Conservation (phyloP, 257 asterid species). For the Linderniella brevidens region DNA sequence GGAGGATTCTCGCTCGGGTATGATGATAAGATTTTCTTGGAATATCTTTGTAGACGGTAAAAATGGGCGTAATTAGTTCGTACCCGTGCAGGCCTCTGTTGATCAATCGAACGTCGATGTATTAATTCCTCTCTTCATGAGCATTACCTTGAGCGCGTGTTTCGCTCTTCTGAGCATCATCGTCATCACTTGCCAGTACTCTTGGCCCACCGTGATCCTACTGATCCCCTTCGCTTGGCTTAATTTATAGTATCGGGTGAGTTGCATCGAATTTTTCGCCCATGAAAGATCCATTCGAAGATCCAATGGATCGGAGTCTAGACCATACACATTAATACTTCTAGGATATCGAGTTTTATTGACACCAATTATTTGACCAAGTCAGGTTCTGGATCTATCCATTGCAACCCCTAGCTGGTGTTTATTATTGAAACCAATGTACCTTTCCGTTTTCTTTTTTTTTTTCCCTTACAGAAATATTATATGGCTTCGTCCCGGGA, state of each 20-base stretch:
- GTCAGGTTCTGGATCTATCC: too few relatives aligned
- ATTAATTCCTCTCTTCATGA: constrained; percentile 52
- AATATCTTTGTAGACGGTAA: too few relatives aligned
- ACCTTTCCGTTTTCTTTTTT: not conserved
- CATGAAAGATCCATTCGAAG: too few relatives aligned
- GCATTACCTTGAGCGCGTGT: constrained; percentile 33
- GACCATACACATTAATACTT: too few relatives aligned
- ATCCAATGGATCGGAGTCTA: too few relatives aligned
- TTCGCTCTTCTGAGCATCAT: constrained; percentile 47
- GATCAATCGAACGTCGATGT: constrained; percentile 87
- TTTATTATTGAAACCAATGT: too few relatives aligned
- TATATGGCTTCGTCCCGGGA: constrained; percentile 83
- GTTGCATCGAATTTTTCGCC: constrained; percentile 8
- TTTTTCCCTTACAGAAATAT: constrained; percentile 31
- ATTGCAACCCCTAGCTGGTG: too few relatives aligned
- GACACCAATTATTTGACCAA: too few relatives aligned
- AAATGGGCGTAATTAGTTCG: too few relatives aligned
- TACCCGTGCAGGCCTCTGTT: constrained; percentile 52
- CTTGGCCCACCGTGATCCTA: constrained; percentile 81
- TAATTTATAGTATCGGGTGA: constrained; percentile 79
- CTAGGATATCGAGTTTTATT: too few relatives aligned
- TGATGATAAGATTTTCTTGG: too few relatives aligned
- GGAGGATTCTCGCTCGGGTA: constrained; percentile 92
- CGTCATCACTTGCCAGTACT: constrained; percentile 75
- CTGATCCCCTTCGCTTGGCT: constrained; percentile 87